A percentile compares a stretch with the other conserved stretches of the same genome.
phyloP scores from a whole-genome alignment of 768 basidiomycete species.

The Russula sp. region DNA sequence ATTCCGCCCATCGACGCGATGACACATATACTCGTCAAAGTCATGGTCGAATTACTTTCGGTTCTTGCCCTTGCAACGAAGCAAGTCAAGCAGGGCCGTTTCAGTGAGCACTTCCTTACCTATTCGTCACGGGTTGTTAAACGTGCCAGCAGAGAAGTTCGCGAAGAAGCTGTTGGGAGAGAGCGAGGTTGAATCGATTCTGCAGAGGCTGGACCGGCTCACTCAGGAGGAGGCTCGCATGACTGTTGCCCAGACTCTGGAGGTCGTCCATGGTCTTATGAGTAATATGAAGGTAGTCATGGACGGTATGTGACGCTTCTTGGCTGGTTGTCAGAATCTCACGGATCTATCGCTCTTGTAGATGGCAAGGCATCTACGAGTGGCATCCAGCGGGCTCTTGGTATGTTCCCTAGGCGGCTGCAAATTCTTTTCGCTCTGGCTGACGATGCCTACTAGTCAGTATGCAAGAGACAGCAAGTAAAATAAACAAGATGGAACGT shows the following conservation, averaged over 20 bases:
- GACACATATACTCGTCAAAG: neutral
- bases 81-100: neutral
- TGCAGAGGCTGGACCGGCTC: neutral
- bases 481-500: conserved; percentile 13
- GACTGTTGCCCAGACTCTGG: neutral
- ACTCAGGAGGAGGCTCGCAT: conserved; percentile 1
- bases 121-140: neutral
- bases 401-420: neutral
- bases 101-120: neutral
- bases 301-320: neutral
- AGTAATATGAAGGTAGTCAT: neutral
- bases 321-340: neutral
- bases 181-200: neutral
- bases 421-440: too few species aligned
- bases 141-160: neutral
- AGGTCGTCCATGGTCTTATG: neutral
- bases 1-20: neutral
- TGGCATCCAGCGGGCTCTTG: neutral
- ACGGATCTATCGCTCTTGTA: neutral
- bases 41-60: conserved; percentile 3
- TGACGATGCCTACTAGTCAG: neutral
- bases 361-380: conserved; percentile 1
- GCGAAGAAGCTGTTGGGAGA: conserved; percentile 9
- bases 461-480: neutral
- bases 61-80: conserved; percentile 12